phyloP scores from a whole-genome alignment of 2,329 filamentous ascomycete species.

The Exophiala xenobiotica region DNA sequence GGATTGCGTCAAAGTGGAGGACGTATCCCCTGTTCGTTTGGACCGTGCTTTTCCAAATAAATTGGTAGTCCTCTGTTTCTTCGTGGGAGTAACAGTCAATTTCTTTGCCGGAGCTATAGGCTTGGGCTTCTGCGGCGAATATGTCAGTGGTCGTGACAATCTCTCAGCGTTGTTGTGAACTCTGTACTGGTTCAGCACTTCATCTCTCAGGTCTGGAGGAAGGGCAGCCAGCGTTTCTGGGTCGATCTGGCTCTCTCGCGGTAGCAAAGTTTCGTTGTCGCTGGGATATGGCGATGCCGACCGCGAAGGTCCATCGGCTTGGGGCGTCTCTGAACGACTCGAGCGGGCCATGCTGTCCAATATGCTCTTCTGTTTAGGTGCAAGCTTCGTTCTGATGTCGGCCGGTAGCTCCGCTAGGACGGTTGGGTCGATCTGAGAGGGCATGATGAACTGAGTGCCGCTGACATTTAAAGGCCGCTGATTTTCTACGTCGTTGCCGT shows the following conservation, averaged over 20 bases:
- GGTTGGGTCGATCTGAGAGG: slow-evolving; percentile 73
- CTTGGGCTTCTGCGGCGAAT: slow-evolving; percentile 48
- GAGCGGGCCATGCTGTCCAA: slow-evolving; percentile 16
- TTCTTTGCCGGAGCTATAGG: slow-evolving; percentile 31
- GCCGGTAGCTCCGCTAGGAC: slow-evolving; percentile 79
- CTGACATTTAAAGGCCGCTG: slow-evolving; percentile 64
- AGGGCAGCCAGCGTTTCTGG: slow-evolving; percentile 78
- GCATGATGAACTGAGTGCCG: slow-evolving; percentile 90
- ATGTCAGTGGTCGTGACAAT: slow-evolving; percentile 52
- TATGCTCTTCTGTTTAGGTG: slow-evolving; percentile 53
- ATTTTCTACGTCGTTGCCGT: slow-evolving; percentile 34
- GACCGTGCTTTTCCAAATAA: slow-evolving; percentile 46
- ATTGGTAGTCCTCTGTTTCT: slow-evolving; percentile 54
- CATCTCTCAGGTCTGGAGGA: slow-evolving; percentile 80
- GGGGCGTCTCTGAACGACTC: slow-evolving; percentile 5
- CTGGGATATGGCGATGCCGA: slow-evolving; percentile 37
- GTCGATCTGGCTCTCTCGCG: slow-evolving; percentile 75
- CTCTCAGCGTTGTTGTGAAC: slow-evolving; percentile 37
- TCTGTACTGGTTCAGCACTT: slow-evolving; percentile 73
- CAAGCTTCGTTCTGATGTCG: slow-evolving; percentile 76
- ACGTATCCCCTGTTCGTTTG: slow-evolving; percentile 54
- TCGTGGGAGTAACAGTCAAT: slow-evolving; percentile 63
- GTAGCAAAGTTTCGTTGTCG: slow-evolving; percentile 43
- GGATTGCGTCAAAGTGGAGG: slow-evolving; percentile 67
- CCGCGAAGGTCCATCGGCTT: slow-evolving; percentile 32